These are phyloP conservation scores for Bipolaris victoriae DNA, from an alignment of 2,329 filamentous ascomycete genomes.

Conservation along the genomic window DNA sequence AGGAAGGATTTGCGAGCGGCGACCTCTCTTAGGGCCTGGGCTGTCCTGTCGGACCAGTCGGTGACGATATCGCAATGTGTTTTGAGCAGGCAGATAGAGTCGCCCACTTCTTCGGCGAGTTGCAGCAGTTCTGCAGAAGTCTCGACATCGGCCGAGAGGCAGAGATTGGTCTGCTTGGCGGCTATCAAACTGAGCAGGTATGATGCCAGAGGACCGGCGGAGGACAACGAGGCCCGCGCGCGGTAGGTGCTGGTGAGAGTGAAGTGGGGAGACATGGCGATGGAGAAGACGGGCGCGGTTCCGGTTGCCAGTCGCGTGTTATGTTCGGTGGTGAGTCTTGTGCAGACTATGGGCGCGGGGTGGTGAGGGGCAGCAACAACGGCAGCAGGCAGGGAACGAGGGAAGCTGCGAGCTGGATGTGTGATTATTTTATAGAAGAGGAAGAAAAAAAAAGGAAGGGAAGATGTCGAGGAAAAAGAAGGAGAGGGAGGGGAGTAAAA, in stretches of 20 bases:
- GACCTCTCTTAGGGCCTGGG: conserved; percentile 56
- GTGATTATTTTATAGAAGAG: background rate
- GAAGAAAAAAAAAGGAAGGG: background rate
- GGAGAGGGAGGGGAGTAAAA: background rate
- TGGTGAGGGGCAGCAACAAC: conserved; percentile 11
- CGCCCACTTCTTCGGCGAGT: conserved; percentile 64
- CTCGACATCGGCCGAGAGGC: conserved; percentile 63
- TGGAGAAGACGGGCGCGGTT: background rate
- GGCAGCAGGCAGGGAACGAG: conserved; percentile 5
- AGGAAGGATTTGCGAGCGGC: conserved; percentile 58
- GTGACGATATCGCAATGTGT: conserved; percentile 67
- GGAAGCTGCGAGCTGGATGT: conserved; percentile 1
- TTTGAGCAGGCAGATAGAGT: conserved; percentile 66
- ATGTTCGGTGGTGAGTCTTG: background rate
- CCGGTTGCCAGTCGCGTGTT: background rate
- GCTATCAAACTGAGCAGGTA: conserved; percentile 58
- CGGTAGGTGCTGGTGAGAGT: conserved; percentile 52
- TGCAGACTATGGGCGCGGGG: conserved; percentile 12
- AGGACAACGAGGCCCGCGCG: conserved; percentile 53
- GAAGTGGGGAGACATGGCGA: conserved; percentile 41
- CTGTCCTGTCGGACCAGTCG: conserved; percentile 65
- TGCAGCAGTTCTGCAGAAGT: conserved; percentile 62
- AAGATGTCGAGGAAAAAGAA: conserved; percentile 1
- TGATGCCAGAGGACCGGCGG: conserved; percentile 53
- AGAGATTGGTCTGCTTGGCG: conserved; percentile 59